Evolutionary conservation across 139 green algal genomes (phyloP).

Genomic region (Coccomyxa sp.): DNA sequence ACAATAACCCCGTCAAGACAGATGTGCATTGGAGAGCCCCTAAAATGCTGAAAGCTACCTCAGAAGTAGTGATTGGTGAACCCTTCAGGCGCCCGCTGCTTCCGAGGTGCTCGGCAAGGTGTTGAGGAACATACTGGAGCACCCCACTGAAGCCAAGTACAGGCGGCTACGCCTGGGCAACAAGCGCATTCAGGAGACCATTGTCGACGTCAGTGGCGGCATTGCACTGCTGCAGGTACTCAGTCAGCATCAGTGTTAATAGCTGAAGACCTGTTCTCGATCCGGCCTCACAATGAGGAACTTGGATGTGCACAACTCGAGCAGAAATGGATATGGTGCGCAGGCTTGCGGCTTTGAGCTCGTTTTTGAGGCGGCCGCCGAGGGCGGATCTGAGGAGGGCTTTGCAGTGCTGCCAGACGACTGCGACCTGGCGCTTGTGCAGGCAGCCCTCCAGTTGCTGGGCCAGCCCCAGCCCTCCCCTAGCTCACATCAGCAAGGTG

Average conservation of each 20-base stretch:
- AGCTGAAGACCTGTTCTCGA: background rate
- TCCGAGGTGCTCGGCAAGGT: conserved; percentile 11
- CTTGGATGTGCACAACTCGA: background rate
- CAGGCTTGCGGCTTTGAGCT: conserved; percentile 46
- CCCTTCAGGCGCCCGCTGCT: background rate
- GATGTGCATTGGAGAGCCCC: too few relatives aligned
- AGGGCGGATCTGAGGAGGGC: conserved; percentile 12
- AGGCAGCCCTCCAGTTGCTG: conserved; percentile 29
- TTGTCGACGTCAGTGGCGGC: conserved; percentile 34
- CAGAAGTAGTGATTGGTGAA: too few relatives aligned
- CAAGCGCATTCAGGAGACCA: conserved; percentile 29
- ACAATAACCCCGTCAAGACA: too few relatives aligned
- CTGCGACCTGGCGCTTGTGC: conserved; percentile 43
- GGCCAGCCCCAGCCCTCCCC: background rate
- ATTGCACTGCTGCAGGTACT: conserved; percentile 29
- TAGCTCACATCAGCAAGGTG: background rate
- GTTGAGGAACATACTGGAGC: conserved; percentile 5
- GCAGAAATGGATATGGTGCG: background rate
- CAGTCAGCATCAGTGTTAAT: background rate
- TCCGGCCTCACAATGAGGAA: background rate
- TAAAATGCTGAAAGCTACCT: too few relatives aligned
- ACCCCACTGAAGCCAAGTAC: conserved; percentile 17
- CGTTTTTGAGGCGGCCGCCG: conserved; percentile 30
- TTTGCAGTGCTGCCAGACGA: conserved; percentile 52
- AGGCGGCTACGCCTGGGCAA: conserved; percentile 37